Conservation (phyloP, 257 asterid species). For the Solanum rostratum region DNA sequence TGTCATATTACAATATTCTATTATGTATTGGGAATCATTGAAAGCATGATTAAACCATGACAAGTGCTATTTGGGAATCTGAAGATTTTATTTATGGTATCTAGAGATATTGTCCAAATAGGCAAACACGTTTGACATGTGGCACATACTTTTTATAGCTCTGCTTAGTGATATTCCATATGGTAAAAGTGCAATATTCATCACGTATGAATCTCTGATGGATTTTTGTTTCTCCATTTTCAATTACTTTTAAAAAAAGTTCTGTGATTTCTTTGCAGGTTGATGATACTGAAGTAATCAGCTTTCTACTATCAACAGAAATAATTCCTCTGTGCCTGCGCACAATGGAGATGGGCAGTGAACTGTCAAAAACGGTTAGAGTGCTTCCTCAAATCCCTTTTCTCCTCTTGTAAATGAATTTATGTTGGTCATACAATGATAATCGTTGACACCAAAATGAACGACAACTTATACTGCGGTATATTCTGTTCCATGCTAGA, state of each 20-base stretch:
- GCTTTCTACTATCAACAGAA: conserved; percentile 88
- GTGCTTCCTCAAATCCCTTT: conserved; percentile 10
- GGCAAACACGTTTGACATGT: not conserved
- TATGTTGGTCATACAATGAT: not conserved
- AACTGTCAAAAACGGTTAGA: conserved; percentile 85
- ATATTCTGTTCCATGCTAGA: not conserved
- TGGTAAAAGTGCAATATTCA: not conserved
- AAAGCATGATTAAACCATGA: not conserved
- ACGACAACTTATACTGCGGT: not conserved
- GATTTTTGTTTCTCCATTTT: not conserved
- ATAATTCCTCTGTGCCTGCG: conserved; percentile 90
- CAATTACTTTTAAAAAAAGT: not conserved
- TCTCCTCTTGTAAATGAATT: not conserved
- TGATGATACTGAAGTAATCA: conserved; percentile 87
- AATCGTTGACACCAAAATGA: not conserved
- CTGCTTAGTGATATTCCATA: not conserved
- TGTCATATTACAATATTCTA: not conserved
- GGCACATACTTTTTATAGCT: not conserved
- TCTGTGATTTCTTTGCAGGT: conserved; percentile 29
- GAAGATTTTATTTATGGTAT: not conserved
- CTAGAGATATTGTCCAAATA: not conserved
- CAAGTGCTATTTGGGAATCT: not conserved
- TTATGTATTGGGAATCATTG: not conserved
- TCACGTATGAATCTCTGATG: not conserved
- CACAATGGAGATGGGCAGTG: conserved; percentile 98